Evolutionary conservation across 2,329 filamentous ascomycete species (phyloP).

Genomic region (Cyphellophora attinorum): DNA sequence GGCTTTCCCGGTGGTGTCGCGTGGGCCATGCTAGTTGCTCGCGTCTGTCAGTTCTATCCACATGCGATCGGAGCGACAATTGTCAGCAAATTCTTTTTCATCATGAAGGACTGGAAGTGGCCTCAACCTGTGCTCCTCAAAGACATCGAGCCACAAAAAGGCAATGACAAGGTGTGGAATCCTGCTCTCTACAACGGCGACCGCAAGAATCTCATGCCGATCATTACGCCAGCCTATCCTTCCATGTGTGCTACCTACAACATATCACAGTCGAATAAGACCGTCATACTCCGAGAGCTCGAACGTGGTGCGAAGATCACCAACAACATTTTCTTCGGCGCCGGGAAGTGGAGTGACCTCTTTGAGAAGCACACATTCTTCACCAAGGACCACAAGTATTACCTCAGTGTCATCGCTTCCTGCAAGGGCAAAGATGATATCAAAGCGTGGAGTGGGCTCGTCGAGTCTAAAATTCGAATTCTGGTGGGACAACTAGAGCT

Average conservation of each 20-base stretch:
- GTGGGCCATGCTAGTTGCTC: constrained; percentile 94
- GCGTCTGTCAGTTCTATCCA: constrained; percentile 92
- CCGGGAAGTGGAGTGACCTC: constrained; percentile 73
- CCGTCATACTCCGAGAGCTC: constrained; percentile 75
- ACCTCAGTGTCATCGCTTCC: constrained; percentile 76
- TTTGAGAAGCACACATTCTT: constrained; percentile 92
- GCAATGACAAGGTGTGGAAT: constrained; percentile 88
- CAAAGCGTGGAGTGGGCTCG: constrained; percentile 78
- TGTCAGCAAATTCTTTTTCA: constrained; percentile 86
- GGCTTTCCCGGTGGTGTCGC: constrained; percentile 95
- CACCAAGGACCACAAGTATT: constrained; percentile 87
- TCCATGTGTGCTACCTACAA: constrained; percentile 98
- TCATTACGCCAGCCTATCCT: constrained; percentile 95
- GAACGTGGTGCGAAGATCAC: constrained; percentile 67
- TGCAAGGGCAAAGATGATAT: constrained; percentile 77
- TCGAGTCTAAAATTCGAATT: constrained; percentile 85
- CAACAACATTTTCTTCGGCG: constrained; percentile 67
- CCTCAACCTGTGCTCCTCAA: constrained; percentile 88
- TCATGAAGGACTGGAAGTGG: constrained; percentile 89
- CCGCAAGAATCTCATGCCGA: constrained; percentile 84
- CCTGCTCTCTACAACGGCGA: constrained; percentile 75
- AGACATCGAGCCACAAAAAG: constrained; percentile 68
- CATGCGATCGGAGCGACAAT: constrained; percentile 82
- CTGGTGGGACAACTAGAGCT: constrained; percentile 76
- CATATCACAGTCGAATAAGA: constrained; percentile 75